Evolutionary conservation across 2,329 filamentous ascomycete species (phyloP).

Genomic region (Fusarium sp.): DNA sequence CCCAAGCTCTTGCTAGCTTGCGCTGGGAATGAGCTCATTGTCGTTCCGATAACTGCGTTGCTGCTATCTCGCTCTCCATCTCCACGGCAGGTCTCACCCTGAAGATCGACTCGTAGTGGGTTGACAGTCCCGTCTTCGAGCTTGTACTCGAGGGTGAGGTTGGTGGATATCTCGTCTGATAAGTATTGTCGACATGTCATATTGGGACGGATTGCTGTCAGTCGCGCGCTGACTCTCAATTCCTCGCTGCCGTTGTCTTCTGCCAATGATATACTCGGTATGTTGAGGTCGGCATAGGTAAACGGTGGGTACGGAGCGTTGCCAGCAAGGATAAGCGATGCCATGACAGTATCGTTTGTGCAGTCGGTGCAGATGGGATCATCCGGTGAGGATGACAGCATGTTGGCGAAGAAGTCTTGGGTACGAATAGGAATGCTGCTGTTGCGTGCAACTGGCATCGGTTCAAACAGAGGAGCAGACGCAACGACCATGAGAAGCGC

Average conservation of each 20-base stretch:
- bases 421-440: constrained; percentile 46
- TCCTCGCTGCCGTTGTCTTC: constrained; percentile 25
- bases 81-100: constrained; percentile 43
- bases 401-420: constrained; percentile 53
- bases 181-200: constrained; percentile 49
- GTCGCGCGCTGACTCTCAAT: constrained; percentile 43
- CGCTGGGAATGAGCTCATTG: neutral
- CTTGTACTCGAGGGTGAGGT: constrained; percentile 43
- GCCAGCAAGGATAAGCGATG: constrained; percentile 55
- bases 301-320: constrained; percentile 56
- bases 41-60: constrained; percentile 42
- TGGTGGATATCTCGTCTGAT: constrained; percentile 44
- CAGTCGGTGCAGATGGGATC: constrained; percentile 47
- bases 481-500: constrained; percentile 53
- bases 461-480: constrained; percentile 53
- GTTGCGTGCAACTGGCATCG: constrained; percentile 46
- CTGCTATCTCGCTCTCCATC: constrained; percentile 11
- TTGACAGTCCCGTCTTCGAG: constrained; percentile 35
- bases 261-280: constrained; percentile 46
- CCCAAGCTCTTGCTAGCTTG: constrained; percentile 1
- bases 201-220: constrained; percentile 54
- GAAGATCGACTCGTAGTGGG: constrained; percentile 45
- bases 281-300: constrained; percentile 54
- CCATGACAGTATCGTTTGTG: constrained; percentile 51
- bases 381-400: constrained; percentile 41